A percentile compares a stretch with the other conserved stretches of the same genome.
These are phyloP conservation scores for Thermomucor indicae-seudaticae DNA, from an alignment of 371 early-diverging fungal species.

Conservation along the genomic window DNA sequence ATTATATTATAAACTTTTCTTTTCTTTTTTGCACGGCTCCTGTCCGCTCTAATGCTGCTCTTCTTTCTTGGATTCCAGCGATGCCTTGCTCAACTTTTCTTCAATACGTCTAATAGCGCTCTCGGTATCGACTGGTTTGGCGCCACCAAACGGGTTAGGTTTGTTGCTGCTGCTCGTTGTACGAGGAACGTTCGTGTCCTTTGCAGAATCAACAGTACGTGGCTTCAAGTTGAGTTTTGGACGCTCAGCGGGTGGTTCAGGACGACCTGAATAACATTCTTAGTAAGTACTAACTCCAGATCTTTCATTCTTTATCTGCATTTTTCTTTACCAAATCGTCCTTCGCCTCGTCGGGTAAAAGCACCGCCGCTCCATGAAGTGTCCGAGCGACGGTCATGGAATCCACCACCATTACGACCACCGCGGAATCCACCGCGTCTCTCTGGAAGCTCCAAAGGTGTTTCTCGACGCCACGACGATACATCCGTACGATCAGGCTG, in stretches of 20 bases:
- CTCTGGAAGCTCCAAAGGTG: slow-evolving; percentile 36
- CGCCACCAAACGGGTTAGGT: slow-evolving; percentile 81
- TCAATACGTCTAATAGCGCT: slow-evolving; percentile 69
- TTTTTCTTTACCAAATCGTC: slow-evolving; percentile 6
- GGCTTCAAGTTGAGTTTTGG: slow-evolving; percentile 70
- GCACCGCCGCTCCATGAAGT: slow-evolving; percentile 55
- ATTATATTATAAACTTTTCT: neutral
- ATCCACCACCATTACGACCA: slow-evolving; percentile 30
- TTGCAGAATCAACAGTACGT: slow-evolving; percentile 47
- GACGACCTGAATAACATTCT: slow-evolving; percentile 13
- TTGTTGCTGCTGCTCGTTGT: slow-evolving; percentile 24
- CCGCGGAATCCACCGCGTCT: slow-evolving; percentile 33
- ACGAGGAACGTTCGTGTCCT: neutral
- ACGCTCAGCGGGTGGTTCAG: slow-evolving; percentile 30
- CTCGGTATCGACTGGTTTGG: slow-evolving; percentile 74
- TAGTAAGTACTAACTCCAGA: neutral
- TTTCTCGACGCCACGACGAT: slow-evolving; percentile 48
- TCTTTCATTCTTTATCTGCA: slow-evolving; percentile 1
- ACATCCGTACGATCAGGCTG: slow-evolving; percentile 47
- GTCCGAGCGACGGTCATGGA: slow-evolving; percentile 43
- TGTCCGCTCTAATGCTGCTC: slow-evolving; percentile 10
- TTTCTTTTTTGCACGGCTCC: slow-evolving; percentile 5
- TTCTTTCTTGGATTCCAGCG: neutral
- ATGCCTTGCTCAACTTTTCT: slow-evolving; percentile 40
- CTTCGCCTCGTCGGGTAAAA: slow-evolving; percentile 13